Conservation (phyloP, 106 monocot genomes). For the Dendrobium nobile region DNA sequence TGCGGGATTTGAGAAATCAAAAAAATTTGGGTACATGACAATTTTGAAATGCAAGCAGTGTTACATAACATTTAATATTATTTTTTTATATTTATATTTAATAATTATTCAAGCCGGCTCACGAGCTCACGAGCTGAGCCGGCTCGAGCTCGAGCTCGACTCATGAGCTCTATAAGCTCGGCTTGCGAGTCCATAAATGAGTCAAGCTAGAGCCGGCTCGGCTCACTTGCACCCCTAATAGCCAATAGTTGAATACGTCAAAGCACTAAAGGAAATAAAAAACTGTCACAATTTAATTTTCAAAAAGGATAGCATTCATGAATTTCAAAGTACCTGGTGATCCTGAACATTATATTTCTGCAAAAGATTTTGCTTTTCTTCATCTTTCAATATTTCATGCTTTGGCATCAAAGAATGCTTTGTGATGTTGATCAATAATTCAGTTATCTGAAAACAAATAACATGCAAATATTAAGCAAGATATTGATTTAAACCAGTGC, state of each 20-base stretch:
- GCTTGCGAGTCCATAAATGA: no score
- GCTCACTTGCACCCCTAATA: neutral
- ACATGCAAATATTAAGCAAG: neutral
- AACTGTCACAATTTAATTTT: neutral
- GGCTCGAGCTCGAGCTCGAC: no score
- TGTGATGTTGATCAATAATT: constrained; percentile 77
- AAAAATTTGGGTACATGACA: no score
- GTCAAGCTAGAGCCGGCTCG: no score
- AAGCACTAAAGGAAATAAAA: neutral
- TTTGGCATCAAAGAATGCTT: constrained; percentile 84
- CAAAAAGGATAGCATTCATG: neutral
- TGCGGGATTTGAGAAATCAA: no score
- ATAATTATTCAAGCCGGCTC: no score
- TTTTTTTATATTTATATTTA: no score
- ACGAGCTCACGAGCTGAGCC: no score
- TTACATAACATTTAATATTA: no score
- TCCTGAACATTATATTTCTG: constrained; percentile 30
- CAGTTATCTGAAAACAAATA: constrained; percentile 56
- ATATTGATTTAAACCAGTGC: neutral
- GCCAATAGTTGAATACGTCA: neutral
- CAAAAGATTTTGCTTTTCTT: constrained; percentile 67
- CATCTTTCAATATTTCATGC: constrained; percentile 55
- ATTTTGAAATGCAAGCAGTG: no score
- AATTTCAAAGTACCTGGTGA: constrained; percentile 4
- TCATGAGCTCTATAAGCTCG: no score